phyloP scores from a whole-genome alignment of 2,329 filamentous ascomycete species.

The Colletotrichum cordylinicola region DNA sequence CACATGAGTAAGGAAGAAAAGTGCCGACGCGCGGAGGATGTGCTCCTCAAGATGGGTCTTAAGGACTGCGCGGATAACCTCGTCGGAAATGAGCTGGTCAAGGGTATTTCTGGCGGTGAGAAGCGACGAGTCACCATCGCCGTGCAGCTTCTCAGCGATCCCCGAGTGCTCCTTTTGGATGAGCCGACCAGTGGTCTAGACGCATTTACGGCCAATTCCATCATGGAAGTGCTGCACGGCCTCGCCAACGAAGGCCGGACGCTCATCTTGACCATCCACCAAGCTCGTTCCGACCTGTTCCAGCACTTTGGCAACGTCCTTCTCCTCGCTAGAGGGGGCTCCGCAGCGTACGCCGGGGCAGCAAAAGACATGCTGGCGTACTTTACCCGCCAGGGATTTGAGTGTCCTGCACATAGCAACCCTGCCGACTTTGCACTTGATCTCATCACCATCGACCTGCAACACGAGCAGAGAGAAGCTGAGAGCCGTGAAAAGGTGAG shows the following conservation, averaged over 20 bases:
- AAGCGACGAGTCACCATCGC: slow-evolving; percentile 81
- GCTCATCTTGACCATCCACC: slow-evolving; percentile 78
- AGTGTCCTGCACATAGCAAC: slow-evolving; percentile 74
- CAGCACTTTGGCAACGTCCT: slow-evolving; percentile 74
- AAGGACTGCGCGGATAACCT: slow-evolving; percentile 81
- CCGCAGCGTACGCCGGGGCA: slow-evolving; percentile 70
- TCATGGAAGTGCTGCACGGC: slow-evolving; percentile 75
- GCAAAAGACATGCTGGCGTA: slow-evolving; percentile 70
- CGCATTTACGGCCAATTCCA: slow-evolving; percentile 78
- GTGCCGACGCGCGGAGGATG: slow-evolving; percentile 70
- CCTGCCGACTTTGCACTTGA: slow-evolving; percentile 81
- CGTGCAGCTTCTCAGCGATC: slow-evolving; percentile 78
- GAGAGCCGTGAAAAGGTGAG: slow-evolving; percentile 68
- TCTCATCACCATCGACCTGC: slow-evolving; percentile 77
- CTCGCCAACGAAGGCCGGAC: slow-evolving; percentile 77
- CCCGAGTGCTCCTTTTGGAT: slow-evolving; percentile 74
- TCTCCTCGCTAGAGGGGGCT: slow-evolving; percentile 73
- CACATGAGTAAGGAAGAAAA: slow-evolving; percentile 76
- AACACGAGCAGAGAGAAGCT: slow-evolving; percentile 66
- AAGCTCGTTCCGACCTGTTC: slow-evolving; percentile 77
- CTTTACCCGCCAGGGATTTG: slow-evolving; percentile 63
- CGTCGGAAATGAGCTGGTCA: slow-evolving; percentile 74
- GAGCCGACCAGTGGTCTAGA: slow-evolving; percentile 80
- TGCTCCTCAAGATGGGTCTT: slow-evolving; percentile 76
- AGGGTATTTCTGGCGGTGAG: slow-evolving; percentile 82